phyloP scores from a whole-genome alignment of 208 protist genomes.

The Vickermania ingenoplastis region DNA sequence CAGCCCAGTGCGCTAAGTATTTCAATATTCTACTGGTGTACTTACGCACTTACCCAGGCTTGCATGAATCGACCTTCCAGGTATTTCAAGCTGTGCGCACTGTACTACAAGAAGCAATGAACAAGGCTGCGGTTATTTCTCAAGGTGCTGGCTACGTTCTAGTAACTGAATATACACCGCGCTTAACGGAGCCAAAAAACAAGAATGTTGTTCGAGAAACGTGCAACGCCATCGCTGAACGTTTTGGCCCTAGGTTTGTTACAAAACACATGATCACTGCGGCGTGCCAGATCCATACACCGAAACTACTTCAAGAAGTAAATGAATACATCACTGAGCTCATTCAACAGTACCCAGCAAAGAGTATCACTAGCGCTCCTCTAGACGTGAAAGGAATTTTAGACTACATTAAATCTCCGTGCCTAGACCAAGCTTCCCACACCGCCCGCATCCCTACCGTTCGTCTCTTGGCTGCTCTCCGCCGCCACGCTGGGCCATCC shows the following conservation, averaged over 20 bases:
- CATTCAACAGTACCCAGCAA: conserved; percentile 5
- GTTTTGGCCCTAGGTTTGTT: conserved; percentile 47
- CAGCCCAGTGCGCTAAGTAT: conserved; percentile 25
- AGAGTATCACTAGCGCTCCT: conserved; percentile 5
- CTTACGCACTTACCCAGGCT: conserved; percentile 50
- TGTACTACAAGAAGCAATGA: conserved; percentile 13
- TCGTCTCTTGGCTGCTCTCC: conserved; percentile 33
- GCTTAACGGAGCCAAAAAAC: conserved; percentile 71
- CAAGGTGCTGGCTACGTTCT: conserved; percentile 53
- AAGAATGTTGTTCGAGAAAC: conserved; percentile 35
- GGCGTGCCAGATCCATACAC: conserved; percentile 36
- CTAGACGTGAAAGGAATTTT: conserved; percentile 39
- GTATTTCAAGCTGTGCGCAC: conserved; percentile 42
- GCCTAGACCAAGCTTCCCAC: conserved; percentile 36
- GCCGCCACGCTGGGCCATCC: conserved; percentile 1
- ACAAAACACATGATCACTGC: conserved; percentile 53
- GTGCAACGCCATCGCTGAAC: conserved; percentile 23
- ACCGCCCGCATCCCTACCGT: conserved; percentile 31
- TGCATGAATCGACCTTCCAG: conserved; percentile 70
- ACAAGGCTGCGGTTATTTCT: conserved; percentile 24
- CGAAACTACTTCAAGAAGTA: conserved; percentile 59
- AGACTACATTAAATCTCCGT: conserved; percentile 54
- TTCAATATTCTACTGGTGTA: conserved; percentile 57
- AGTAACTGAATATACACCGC: conserved; percentile 43
- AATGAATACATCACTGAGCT: conserved; percentile 57